These are phyloP conservation scores for Zancudomyces culisetae DNA, from an alignment of 371 early-diverging fungal genomes.

Conservation along the genomic window DNA sequence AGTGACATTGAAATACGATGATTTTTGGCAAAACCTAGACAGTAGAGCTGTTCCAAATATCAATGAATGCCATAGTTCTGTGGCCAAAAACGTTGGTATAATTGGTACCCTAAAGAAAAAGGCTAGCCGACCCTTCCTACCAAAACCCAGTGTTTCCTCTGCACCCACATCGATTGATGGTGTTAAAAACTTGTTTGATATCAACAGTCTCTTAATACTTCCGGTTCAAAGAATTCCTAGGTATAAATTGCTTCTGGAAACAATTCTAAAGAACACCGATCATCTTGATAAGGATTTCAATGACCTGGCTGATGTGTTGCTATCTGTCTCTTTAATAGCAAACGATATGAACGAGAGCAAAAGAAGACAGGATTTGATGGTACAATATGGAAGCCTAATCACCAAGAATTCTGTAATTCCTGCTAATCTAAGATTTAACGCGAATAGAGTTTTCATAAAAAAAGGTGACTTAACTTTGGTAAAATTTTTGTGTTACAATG, in stretches of 20 bases:
- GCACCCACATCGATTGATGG: too few relatives aligned
- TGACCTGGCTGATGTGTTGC: slow-evolving; percentile 30
- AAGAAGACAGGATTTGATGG: slow-evolving; percentile 9
- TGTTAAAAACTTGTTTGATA: slow-evolving; percentile 29
- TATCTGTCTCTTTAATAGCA: slow-evolving; percentile 34
- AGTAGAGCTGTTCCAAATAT: too few relatives aligned
- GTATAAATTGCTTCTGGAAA: slow-evolving; percentile 50
- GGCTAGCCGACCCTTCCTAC: too few relatives aligned
- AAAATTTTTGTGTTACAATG: too few relatives aligned
- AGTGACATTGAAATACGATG: slow-evolving; percentile 21
- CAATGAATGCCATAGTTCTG: too few relatives aligned
- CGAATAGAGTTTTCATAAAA: too few relatives aligned
- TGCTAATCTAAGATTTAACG: too few relatives aligned
- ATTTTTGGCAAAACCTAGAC: slow-evolving; percentile 28
- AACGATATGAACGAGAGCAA: slow-evolving; percentile 54
- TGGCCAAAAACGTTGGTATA: too few relatives aligned
- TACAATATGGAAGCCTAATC: neutral
- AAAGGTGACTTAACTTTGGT: too few relatives aligned
- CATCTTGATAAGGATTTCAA: slow-evolving; percentile 37
- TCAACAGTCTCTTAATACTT: slow-evolving; percentile 52
- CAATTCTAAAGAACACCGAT: slow-evolving; percentile 38
- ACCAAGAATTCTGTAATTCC: too few relatives aligned
- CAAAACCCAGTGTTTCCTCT: slow-evolving; percentile 4
- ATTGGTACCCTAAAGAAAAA: too few relatives aligned
- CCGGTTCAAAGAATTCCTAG: slow-evolving; percentile 71